Conservation (phyloP, 169 alveolate genomes). For the Cryptosporidium canis region DNA sequence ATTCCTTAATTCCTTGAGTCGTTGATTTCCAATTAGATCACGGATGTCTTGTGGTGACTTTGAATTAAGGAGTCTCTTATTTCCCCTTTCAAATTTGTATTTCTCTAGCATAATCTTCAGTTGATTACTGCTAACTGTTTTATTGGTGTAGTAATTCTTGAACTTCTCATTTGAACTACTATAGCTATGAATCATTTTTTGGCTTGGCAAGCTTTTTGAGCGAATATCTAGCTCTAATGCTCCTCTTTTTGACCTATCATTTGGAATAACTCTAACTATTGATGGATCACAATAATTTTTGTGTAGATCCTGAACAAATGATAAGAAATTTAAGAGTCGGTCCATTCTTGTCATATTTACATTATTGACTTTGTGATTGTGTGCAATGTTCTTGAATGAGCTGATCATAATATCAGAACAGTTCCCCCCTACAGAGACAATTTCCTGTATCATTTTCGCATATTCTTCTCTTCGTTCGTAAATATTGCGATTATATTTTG, state of each 20-base stretch:
- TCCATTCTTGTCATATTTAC: constrained; percentile 60
- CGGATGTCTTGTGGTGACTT: background rate
- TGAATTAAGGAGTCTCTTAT: background rate
- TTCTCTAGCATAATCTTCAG: background rate
- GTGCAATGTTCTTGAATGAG: constrained; percentile 21
- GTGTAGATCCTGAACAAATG: constrained; percentile 26
- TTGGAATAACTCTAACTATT: background rate
- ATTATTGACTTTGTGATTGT: background rate
- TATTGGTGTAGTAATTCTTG: background rate
- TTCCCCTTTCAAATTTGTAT: background rate
- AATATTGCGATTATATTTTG: constrained; percentile 19
- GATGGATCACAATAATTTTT: constrained; percentile 51
- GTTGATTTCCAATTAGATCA: background rate
- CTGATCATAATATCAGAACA: constrained; percentile 39
- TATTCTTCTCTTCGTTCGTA: background rate
- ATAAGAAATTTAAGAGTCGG: constrained; percentile 38
- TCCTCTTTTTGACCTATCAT: background rate
- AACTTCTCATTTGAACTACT: background rate
- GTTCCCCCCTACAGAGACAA: constrained; percentile 13
- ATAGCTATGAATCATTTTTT: background rate
- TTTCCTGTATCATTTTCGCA: constrained; percentile 20
- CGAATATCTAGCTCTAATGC: background rate
- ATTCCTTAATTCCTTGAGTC: background rate
- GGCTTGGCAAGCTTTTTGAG: background rate
- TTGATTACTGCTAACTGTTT: background rate